Evolutionary conservation across 331 rosid genomes (phyloP).

Genomic region (Rosa hybrid): DNA sequence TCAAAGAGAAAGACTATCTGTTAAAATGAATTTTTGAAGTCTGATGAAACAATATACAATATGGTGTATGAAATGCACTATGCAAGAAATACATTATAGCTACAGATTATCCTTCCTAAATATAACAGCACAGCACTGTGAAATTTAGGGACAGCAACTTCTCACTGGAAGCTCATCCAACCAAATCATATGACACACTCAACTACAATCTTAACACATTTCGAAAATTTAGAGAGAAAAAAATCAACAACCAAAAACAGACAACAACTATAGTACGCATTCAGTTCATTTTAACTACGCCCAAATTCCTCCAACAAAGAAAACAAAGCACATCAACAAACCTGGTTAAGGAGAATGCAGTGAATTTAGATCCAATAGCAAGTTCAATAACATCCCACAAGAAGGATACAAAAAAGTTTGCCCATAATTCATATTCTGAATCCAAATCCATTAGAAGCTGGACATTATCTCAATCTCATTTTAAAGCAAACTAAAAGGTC

Average conservation of each 20-base stretch:
- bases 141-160: not conserved
- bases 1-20: not conserved
- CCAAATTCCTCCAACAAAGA: not conserved
- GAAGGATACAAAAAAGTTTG: not conserved
- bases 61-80: not conserved
- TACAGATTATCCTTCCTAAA: not conserved
- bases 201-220: not conserved
- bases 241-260: not conserved
- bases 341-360: not conserved
- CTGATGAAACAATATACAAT: not conserved
- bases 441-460: not conserved
- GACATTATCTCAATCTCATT: slow-evolving; percentile 2
- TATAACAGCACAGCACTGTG: not conserved
- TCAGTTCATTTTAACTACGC: not conserved
- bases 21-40: not conserved
- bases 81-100: not conserved
- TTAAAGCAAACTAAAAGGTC: slow-evolving; percentile 11
- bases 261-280: not conserved
- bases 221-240: not conserved
- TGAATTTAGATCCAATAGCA: not conserved
- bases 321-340: not conserved
- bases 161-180: not conserved
- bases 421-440: slow-evolving; percentile 1
- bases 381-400: not conserved
- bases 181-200: not conserved